Base-by-base conservation (phyloP, 257 asterid species). In the Plectranthus barbatus region DNA sequence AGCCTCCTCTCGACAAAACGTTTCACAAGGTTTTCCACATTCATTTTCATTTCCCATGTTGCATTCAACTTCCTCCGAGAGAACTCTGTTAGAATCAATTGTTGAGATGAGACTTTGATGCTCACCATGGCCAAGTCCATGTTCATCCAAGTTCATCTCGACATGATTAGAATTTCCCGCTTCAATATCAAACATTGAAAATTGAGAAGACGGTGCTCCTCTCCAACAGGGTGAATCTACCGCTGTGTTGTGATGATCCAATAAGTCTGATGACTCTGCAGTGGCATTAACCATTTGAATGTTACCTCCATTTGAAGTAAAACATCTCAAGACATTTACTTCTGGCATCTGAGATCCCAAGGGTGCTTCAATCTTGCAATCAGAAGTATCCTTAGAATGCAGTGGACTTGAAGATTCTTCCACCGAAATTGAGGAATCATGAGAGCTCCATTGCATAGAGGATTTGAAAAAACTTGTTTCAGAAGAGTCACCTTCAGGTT, bases 201-300 rank as follows among this genome's bases (percentile, higher is more conserved):
- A 68, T 18, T 69, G 82, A 71, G 88, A 77, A 66, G 84, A 81
- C 3, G 90, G 79, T 51, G 95, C 85, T 55, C 97, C 97, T 81
- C 76, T 93, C 96, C 97, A 93, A 80, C 99, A 93, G 53, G 99
- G 99, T 18, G 99, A 93, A 78, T 93, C 99, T 31, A 75, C 94
- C 44, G 80, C 85, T 10, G 69, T 75, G 78, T 69, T 84, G 62
- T 79, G 81, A 74, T 73, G 81, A 71, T 92, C 95, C 7, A 81
- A 11, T 60, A 75, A 61, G 67, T 89, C 97, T 18, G 83, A 66
- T 71, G 75, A 81, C 57, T 66, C 69, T 64, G 72, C 85, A 56
- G 75, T 24, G 36, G 80, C 65, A 64, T 77, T 62, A 48, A 67
- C 73, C 26, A 51, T 72, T 78, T 72, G 76, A 71, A 65, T 72